These are phyloP conservation scores for Pestalotiopsis fici DNA, from an alignment of 2,329 filamentous ascomycete species.

Conservation along the genomic window DNA sequence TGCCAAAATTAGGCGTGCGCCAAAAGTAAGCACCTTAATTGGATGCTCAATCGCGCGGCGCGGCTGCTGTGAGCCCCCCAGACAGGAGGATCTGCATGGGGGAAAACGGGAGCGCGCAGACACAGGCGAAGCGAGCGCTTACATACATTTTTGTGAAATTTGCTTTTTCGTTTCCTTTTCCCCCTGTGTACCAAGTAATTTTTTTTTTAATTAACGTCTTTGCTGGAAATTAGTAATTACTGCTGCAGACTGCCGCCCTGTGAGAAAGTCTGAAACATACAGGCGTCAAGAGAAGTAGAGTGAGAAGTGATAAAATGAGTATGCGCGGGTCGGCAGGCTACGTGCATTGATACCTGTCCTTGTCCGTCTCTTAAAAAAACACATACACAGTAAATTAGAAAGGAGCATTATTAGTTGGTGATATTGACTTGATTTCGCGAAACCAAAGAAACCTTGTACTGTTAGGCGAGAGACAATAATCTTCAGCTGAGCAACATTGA, in stretches of 20 bases:
- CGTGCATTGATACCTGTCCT: neutral
- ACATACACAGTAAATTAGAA: neutral
- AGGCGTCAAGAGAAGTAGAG: neutral
- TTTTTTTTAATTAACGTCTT: too few species aligned
- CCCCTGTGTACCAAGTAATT: neutral
- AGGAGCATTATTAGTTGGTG: too few species aligned
- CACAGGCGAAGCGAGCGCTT: neutral
- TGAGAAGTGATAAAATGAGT: neutral
- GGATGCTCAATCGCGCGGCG: neutral
- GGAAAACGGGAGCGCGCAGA: neutral
- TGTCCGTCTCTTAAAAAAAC: neutral
- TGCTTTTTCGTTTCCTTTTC: neutral
- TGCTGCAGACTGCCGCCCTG: neutral
- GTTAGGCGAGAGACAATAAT: neutral
- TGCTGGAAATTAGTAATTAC: neutral
- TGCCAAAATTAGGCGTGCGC: neutral
- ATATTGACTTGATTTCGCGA: neutral
- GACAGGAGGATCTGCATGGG: neutral
- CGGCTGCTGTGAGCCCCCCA: neutral
- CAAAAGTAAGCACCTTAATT: slow-evolving; percentile 8
- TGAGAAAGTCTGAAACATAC: neutral
- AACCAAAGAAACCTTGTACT: neutral
- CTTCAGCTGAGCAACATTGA: neutral
- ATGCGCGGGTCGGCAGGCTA: neutral
- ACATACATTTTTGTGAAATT: neutral